These are phyloP conservation scores for Fusarium nanum DNA, from an alignment of 2,329 filamentous ascomycete genomes.

Conservation along the genomic window DNA sequence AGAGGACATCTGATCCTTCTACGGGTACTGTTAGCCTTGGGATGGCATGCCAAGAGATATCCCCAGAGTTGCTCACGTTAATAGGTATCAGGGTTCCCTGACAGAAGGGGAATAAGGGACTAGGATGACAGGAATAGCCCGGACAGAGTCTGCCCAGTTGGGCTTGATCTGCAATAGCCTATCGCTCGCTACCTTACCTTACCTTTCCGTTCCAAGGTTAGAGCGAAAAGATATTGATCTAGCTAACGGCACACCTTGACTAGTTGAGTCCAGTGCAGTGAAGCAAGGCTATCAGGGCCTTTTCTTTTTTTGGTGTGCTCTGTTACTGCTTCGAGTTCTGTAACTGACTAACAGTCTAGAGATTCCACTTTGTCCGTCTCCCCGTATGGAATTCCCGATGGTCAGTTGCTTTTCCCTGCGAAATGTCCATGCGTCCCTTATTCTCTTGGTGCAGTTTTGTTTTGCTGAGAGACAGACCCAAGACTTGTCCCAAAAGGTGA, in stretches of 20 bases:
- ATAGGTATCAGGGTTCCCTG: conserved; percentile 29
- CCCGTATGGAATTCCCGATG: conserved; percentile 19
- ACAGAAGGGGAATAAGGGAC: conserved; percentile 7
- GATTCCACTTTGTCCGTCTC: conserved; percentile 9
- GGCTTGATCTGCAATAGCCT: conserved; percentile 44
- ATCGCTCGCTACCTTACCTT: conserved; percentile 16
- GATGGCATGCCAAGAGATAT: conserved; percentile 45
- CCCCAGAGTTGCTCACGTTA: conserved; percentile 40
- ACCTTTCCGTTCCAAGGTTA: conserved; percentile 26
- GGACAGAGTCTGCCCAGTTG: conserved; percentile 28
- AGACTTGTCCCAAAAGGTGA: conserved; percentile 35
- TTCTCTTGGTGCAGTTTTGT: conserved; percentile 2
- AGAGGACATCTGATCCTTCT: conserved; percentile 27
- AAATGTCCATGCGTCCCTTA: background rate
- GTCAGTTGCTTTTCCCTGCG: conserved; percentile 17
- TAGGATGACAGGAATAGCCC: conserved; percentile 36
- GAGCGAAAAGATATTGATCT: background rate
- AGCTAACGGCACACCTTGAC: conserved; percentile 36
- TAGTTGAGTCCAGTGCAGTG: background rate
- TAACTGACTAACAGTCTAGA: background rate
- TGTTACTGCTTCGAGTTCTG: background rate
- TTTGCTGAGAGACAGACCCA: background rate
- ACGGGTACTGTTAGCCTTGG: conserved; percentile 10
- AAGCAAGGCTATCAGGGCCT: conserved; percentile 18
- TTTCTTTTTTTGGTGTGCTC: background rate